phyloP scores from a whole-genome alignment of 2,329 filamentous ascomycete genomes.

The Zasmidium angulare region DNA sequence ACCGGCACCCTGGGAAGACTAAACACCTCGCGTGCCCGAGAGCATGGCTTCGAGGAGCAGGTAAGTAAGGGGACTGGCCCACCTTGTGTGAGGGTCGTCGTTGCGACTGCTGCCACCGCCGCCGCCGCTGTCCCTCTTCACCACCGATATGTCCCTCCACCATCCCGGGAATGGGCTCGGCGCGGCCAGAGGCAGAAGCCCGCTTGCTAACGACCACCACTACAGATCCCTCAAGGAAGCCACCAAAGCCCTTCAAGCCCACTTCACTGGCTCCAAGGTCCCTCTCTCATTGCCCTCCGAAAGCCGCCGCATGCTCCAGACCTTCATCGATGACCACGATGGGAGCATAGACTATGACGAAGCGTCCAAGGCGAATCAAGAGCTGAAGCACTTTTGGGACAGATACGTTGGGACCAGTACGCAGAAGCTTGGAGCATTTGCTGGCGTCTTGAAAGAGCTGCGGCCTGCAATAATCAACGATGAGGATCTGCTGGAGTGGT shows the following conservation, averaged over 20 bases:
- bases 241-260: slow-evolving; percentile 46
- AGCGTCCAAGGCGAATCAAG: slow-evolving; percentile 66
- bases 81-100: not conserved
- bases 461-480: slow-evolving; percentile 64
- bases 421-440: slow-evolving; percentile 64
- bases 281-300: slow-evolving; percentile 65
- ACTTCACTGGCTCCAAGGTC: slow-evolving; percentile 43
- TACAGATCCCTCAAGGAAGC: slow-evolving; percentile 51
- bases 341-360: slow-evolving; percentile 60
- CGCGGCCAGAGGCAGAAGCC: slow-evolving; percentile 9
- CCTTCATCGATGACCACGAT: slow-evolving; percentile 66
- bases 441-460: slow-evolving; percentile 64
- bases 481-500: slow-evolving; percentile 68
- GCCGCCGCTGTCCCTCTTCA: not conserved
- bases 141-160: slow-evolving; percentile 6
- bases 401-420: slow-evolving; percentile 60
- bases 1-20: not conserved
- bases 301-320: slow-evolving; percentile 32
- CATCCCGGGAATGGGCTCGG: not conserved
- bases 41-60: slow-evolving; percentile 4
- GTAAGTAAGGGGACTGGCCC: slow-evolving; percentile 4
- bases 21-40: not conserved
- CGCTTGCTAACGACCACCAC: slow-evolving; percentile 12
- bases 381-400: slow-evolving; percentile 66
- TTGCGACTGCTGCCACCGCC: not conserved